phyloP scores from a whole-genome alignment of 2,329 filamentous ascomycete species.

The Bipolaris bicolor region DNA sequence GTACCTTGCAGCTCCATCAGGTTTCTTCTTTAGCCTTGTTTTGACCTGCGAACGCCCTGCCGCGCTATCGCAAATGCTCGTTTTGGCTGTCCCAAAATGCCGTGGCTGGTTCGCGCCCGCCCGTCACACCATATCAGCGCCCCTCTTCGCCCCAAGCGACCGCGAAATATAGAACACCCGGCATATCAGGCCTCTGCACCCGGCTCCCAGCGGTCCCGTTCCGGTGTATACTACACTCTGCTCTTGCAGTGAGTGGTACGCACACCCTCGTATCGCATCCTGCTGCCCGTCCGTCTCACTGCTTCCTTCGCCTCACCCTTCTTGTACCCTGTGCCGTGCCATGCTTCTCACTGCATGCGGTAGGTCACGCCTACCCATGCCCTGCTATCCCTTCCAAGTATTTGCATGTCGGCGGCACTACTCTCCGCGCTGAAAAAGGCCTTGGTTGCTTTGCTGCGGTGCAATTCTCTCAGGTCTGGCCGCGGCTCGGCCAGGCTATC shows the following conservation, averaged over 20 bases:
- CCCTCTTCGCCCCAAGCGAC: conserved; percentile 5
- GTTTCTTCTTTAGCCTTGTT: conserved; percentile 18
- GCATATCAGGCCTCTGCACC: neutral
- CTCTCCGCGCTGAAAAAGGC: neutral
- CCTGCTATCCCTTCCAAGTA: neutral
- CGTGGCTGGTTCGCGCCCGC: conserved; percentile 12
- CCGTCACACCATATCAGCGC: neutral
- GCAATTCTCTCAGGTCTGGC: neutral
- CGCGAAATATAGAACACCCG: conserved; percentile 5
- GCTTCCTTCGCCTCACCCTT: neutral
- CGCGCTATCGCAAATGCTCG: conserved; percentile 6
- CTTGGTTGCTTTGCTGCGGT: neutral
- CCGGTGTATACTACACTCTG: neutral
- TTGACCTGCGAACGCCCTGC: conserved; percentile 19
- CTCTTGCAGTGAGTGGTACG: conserved; percentile 2
- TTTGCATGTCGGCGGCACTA: neutral
- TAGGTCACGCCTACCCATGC: neutral
- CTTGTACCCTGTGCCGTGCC: neutral
- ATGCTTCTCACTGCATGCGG: neutral
- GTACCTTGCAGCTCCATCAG: conserved; percentile 20
- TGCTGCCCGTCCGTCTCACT: neutral
- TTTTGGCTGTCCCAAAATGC: conserved; percentile 2
- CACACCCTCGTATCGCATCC: conserved; percentile 6
- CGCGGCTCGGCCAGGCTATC: conserved; percentile 1
- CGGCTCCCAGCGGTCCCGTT: neutral